Percentiles rank a stretch among this genome's conserved stretches.
Evolutionary conservation across 1,139 yeast genomes (phyloP).

Genomic region (Spencermartinsiella ligniputridi): DNA sequence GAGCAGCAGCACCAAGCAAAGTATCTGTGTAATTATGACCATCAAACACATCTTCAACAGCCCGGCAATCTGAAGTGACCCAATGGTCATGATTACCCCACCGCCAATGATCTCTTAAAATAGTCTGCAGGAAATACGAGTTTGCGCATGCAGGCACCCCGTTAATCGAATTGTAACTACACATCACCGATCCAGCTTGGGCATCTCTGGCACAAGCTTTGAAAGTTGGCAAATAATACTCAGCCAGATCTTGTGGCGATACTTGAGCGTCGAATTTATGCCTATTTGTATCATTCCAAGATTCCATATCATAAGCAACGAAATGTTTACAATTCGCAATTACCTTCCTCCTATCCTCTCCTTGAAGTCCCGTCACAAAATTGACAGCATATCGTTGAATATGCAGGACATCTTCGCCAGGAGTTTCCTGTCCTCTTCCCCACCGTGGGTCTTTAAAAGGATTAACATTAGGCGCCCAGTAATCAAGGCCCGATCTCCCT

Average conservation of each 20-base stretch:
- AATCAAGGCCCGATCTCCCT: conserved; percentile 55
- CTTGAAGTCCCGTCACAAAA: conserved; percentile 47
- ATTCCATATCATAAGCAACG: conserved; percentile 58
- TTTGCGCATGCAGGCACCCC: conserved; percentile 54
- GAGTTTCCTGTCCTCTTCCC: conserved; percentile 20
- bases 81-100: conserved; percentile 45
- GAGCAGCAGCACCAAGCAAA: conserved; percentile 49
- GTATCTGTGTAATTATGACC: conserved; percentile 34
- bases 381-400: conserved; percentile 13
- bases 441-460: conserved; percentile 17
- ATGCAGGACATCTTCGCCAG: conserved; percentile 16
- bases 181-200: conserved; percentile 54
- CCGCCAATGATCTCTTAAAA: conserved; percentile 51
- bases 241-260: conserved; percentile 55
- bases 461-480: conserved; percentile 17
- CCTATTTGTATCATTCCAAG: conserved; percentile 39
- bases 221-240: conserved; percentile 54
- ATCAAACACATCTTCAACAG: conserved; percentile 29
- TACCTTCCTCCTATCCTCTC: conserved; percentile 53
- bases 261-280: conserved; percentile 36
- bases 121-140: conserved; percentile 45
- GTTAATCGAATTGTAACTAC: conserved; percentile 52
- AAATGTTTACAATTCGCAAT: conserved; percentile 48
- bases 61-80: conserved; percentile 58
- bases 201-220: conserved; percentile 46